Base-by-base conservation (phyloP, 768 basidiomycete species). In the Lentinula boryana region DNA sequence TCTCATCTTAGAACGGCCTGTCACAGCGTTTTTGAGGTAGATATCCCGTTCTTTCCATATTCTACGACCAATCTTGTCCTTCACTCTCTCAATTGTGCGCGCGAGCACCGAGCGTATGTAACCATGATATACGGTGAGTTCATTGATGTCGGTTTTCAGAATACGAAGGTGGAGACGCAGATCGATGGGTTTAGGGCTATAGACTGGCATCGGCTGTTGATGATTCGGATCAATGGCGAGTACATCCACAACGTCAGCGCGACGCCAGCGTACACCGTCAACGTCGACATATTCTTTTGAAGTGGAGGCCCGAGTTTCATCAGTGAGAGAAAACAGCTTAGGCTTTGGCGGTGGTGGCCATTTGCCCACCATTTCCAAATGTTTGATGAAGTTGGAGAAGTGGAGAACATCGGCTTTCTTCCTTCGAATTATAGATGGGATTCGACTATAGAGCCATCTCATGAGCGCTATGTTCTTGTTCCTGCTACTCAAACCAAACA, bases 41-140 rank as follows among this genome's bases (percentile, higher is more conserved):
- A 93, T 64, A 58, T 84, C 73, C 69, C 82, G 84, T 35, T 70
- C 76, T 5, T 64, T 69, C 88, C 88, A 91, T 0, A 92, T 82
- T 10, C 91, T 84, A n/a, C 91, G 83, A 8, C 88, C 88, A n/a
- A 91, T 72, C 33, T 83, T 78, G 72, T 92, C 89, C 72, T 90
- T 90, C n/a, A 84, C 60, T 16, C 89, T 81, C 63, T 86, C 82
- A 2, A 75, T 74, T 16, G 76, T 82, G 9, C 88, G 82, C 5
- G 74, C 79, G 6, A 83, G 63, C 2, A 80, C 71, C n/a, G 72
- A 71, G 12, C 70, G 69, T 12, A 85, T 70, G 35, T 73, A 76
- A 2, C 68, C 63, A 40, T 75, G 68, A 56, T 91, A 76, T 2
- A 70, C 65, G 56, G 75, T 69, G 23, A 92, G 73, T 61, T 84